These are phyloP conservation scores for Chaetoceros tenuissimus DNA, from an alignment of 108 stramenopile genomes.

Conservation along the genomic window DNA sequence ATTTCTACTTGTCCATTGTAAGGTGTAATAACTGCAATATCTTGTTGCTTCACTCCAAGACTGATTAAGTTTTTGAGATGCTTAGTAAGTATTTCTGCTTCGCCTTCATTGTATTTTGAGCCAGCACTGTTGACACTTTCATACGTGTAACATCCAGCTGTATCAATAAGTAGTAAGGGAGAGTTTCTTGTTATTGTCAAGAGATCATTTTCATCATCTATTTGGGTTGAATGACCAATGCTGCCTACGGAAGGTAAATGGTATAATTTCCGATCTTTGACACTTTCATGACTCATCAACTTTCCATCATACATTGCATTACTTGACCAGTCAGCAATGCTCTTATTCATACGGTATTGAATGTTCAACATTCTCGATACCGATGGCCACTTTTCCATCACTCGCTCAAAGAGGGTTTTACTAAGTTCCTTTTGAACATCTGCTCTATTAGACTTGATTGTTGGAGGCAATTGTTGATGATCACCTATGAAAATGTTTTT, in stretches of 20 bases:
- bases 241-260: conserved; percentile 23
- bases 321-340: conserved; percentile 92
- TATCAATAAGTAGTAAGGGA: conserved; percentile 85
- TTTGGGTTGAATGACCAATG: neutral
- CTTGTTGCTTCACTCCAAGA: conserved; percentile 54
- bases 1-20: conserved; percentile 98
- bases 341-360: conserved; percentile 95
- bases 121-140: conserved; percentile 69
- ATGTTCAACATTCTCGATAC: conserved; percentile 79
- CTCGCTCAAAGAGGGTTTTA: conserved; percentile 89
- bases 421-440: conserved; percentile 59
- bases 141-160: conserved; percentile 86
- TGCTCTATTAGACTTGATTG: conserved; percentile 54
- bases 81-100: conserved; percentile 52
- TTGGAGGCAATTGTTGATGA: conserved; percentile 97
- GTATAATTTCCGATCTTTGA: conserved; percentile 32
- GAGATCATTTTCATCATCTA: conserved; percentile 10
- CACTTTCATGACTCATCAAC: conserved; percentile 54
- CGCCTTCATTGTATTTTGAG: conserved; percentile 77
- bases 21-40: conserved; percentile 95
- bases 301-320: conserved; percentile 78
- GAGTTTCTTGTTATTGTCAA: conserved; percentile 15
- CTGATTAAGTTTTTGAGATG: conserved; percentile 69
- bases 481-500: no score
- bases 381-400: conserved; percentile 49